Base-by-base conservation (phyloP, 306 rosid genomes). In the Astragalus membranaceus region DNA sequence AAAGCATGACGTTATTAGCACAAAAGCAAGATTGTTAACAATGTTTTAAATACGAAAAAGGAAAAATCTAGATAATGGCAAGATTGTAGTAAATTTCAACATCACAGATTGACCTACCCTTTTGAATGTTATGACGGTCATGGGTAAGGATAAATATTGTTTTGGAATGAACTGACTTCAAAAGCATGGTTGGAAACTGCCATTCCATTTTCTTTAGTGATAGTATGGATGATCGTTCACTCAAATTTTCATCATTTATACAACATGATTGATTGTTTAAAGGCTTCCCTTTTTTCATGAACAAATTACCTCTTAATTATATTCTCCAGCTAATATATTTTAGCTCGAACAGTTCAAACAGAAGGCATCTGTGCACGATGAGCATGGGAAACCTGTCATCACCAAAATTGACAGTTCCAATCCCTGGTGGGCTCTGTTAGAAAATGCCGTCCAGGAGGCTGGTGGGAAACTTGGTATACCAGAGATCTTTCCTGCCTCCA, bases 341-440 rank as follows among this genome's bases (percentile, higher is more conserved):
- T 80, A 80, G 75, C 79, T 68, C 66, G 84, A 77, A 69, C 92
- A 91, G 99, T 91, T 94, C 81, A 87, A 78, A 82, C 89, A 88
- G 67, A 94, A 83, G 85, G 73, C 2, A 29, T 16, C 83, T 10
- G 74, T 77, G 68, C 66, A 15, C 48, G 87, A 80, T 69, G 65
- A 80, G 30, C 75, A 69, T 50, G 99, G 95, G 68, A 86, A 83
- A 47, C 96, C 84, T 72, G 3, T 80, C 69, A 17, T 88, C 63
- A 86, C 97, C 9, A 88, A 85, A 49, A 84, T 88, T 5, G 96
- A 94, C 66, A 75, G 83, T 62, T 84, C 97, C 17, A 90, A 94
- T 76, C 96, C 95, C 9, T 91, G 97, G 99, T 91, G 99, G 99
- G 60, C 13, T 64, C 75, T 94, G 48, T 80, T 94, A 47, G 92